Evolutionary conservation across 2,329 filamentous ascomycete genomes (phyloP).

Genomic region (Orbilia oligospora): DNA sequence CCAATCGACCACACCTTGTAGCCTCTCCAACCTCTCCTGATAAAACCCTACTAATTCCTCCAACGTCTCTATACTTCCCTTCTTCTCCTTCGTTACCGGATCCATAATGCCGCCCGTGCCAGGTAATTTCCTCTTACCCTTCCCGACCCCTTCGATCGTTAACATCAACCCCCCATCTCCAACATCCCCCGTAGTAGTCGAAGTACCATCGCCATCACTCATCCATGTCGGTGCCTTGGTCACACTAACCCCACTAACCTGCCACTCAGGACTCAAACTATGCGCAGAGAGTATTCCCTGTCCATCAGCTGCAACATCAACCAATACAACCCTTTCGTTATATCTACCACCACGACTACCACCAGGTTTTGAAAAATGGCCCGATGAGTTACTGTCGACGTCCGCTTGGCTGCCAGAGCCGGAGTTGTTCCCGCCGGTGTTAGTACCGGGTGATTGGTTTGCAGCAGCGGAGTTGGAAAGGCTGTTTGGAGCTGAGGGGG

Average conservation of each 20-base stretch:
- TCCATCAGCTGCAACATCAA: slow-evolving; percentile 71
- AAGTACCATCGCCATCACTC: slow-evolving; percentile 71
- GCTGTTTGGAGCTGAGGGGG: slow-evolving; percentile 30
- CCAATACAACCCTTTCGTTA: slow-evolving; percentile 71
- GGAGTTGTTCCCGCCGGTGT: slow-evolving; percentile 39
- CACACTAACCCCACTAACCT: slow-evolving; percentile 73
- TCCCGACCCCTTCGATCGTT: slow-evolving; percentile 73
- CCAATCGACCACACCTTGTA: slow-evolving; percentile 57
- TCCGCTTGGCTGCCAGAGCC: slow-evolving; percentile 55
- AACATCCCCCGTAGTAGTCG: slow-evolving; percentile 66
- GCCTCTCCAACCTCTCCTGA: slow-evolving; percentile 47
- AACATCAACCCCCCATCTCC: slow-evolving; percentile 73
- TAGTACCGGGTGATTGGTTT: slow-evolving; percentile 14
- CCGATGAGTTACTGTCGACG: slow-evolving; percentile 63
- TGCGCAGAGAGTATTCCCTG: slow-evolving; percentile 77
- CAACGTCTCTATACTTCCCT: slow-evolving; percentile 34
- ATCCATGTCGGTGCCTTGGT: slow-evolving; percentile 76
- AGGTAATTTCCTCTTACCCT: slow-evolving; percentile 61
- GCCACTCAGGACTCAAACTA: slow-evolving; percentile 82
- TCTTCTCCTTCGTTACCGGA: slow-evolving; percentile 44
- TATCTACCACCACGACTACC: slow-evolving; percentile 65
- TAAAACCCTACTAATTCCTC: slow-evolving; percentile 54
- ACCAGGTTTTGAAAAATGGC: slow-evolving; percentile 62
- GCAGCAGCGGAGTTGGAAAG: slow-evolving; percentile 40
- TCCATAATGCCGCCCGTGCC: slow-evolving; percentile 64